A percentile compares a stretch with the other conserved stretches of the same genome.
These are phyloP conservation scores for Phascolomyces articulosus DNA, from an alignment of 371 early-diverging fungal species.

Conservation along the genomic window DNA sequence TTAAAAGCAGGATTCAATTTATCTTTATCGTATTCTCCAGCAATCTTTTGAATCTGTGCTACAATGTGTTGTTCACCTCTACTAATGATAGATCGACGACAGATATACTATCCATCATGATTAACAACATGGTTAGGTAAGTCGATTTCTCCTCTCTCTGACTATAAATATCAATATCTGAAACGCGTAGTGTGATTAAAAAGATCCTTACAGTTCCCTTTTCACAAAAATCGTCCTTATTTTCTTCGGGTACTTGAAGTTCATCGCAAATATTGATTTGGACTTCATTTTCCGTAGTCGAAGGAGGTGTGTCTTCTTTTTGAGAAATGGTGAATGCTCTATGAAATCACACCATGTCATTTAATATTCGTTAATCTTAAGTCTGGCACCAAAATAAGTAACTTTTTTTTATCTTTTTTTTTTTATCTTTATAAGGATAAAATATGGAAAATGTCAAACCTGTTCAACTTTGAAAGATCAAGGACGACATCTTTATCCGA, in stretches of 20 bases:
- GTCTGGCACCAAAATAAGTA: too few species aligned
- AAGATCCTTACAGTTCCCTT: conserved; percentile 23
- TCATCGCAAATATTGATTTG: conserved; percentile 23
- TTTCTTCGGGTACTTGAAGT: conserved; percentile 13
- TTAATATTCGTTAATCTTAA: too few species aligned
- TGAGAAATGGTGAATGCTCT: conserved; percentile 15
- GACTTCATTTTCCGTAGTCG: background rate
- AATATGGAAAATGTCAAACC: conserved; percentile 2
- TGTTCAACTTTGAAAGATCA: conserved; percentile 25
- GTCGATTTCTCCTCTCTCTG: too few species aligned
- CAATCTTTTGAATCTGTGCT: conserved; percentile 10
- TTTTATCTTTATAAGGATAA: background rate
- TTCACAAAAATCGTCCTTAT: conserved; percentile 15
- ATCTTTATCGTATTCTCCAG: conserved; percentile 16
- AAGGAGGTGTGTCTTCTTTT: conserved; percentile 6
- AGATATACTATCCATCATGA: conserved; percentile 27
- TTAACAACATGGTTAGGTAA: too few species aligned
- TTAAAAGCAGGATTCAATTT: conserved; percentile 20
- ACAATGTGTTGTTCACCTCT: conserved; percentile 9
- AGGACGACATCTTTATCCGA: conserved; percentile 8
- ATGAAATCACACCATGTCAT: too few species aligned
- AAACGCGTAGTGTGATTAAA: too few species aligned
- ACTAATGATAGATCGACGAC: conserved; percentile 12
- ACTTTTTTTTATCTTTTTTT: background rate
- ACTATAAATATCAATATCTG: too few species aligned